Conservation (phyloP, 2,329 filamentous ascomycete genomes). For the Colletotrichum spaethianum region DNA sequence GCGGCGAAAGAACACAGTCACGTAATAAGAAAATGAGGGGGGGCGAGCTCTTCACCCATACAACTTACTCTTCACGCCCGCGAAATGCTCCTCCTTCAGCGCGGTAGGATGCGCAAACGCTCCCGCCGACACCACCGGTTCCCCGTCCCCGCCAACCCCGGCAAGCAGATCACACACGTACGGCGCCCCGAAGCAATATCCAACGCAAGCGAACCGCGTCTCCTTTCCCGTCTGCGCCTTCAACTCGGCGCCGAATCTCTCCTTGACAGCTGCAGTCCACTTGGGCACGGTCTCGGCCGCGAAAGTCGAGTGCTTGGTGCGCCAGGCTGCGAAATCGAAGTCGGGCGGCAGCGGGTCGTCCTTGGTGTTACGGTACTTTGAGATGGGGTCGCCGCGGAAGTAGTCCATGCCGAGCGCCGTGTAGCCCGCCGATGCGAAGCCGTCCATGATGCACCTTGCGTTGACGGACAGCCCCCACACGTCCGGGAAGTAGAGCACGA, state of each 20-base stretch:
- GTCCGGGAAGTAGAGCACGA: conserved; percentile 62
- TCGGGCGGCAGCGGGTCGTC: conserved; percentile 47
- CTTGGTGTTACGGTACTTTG: conserved; percentile 53
- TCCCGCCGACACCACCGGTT: conserved; percentile 53
- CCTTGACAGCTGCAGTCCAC: conserved; percentile 58
- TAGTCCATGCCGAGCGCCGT: conserved; percentile 60
- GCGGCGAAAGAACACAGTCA: neutral
- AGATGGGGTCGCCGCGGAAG: conserved; percentile 60
- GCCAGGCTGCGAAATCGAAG: conserved; percentile 66
- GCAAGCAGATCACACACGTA: conserved; percentile 56
- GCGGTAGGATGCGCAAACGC: conserved; percentile 67
- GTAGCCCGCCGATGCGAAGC: conserved; percentile 60
- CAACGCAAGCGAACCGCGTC: conserved; percentile 58
- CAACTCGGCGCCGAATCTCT: conserved; percentile 49
- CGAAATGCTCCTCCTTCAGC: conserved; percentile 62
- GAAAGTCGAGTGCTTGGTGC: conserved; percentile 59
- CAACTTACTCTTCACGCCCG: conserved; percentile 51
- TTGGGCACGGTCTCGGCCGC: conserved; percentile 58
- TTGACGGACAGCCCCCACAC: conserved; percentile 61
- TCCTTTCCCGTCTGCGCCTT: conserved; percentile 1
- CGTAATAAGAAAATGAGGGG: too few species aligned
- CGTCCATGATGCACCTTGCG: conserved; percentile 61
- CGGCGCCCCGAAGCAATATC: conserved; percentile 59
- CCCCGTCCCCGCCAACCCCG: conserved; percentile 17
- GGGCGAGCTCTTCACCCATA: neutral